Evolutionary conservation across 768 basidiomycete species (phyloP).

Genomic region (Melanogaster broomeanus): DNA sequence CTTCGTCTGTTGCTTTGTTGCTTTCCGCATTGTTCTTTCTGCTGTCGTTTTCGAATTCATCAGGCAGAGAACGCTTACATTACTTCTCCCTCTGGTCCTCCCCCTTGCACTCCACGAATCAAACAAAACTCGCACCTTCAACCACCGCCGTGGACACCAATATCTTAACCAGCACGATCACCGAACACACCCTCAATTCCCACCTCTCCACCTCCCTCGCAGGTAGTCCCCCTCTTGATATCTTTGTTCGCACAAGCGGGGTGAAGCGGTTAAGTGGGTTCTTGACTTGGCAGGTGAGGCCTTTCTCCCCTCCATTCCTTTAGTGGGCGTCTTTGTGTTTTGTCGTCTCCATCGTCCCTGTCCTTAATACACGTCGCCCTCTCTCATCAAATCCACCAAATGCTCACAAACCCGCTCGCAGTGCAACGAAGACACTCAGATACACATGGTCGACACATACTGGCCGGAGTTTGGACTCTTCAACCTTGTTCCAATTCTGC

Average conservation of each 20-base stretch:
- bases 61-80: background rate
- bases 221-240: constrained; percentile 81
- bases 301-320: background rate
- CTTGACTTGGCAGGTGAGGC: constrained; percentile 90
- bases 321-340: background rate
- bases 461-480: constrained; percentile 94
- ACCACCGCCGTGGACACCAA: too few relatives aligned
- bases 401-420: constrained; percentile 27
- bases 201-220: constrained; percentile 65
- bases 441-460: constrained; percentile 81
- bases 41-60: too few relatives aligned
- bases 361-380: background rate
- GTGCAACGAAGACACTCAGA: constrained; percentile 81
- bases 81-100: background rate
- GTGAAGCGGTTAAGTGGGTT: constrained; percentile 69
- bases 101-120: too few relatives aligned
- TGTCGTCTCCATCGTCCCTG: background rate
- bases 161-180: constrained; percentile 44
- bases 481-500: constrained; percentile 84
- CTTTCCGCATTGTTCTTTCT: background rate
- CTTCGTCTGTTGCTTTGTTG: background rate
- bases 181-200: constrained; percentile 65
- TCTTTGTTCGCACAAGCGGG: constrained; percentile 89
- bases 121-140: background rate
- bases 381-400: background rate